Percentiles rank a stretch among this genome's conserved stretches.
Conservation (phyloP, 345 rosid genomes). For the Nephelium lappaceum region DNA sequence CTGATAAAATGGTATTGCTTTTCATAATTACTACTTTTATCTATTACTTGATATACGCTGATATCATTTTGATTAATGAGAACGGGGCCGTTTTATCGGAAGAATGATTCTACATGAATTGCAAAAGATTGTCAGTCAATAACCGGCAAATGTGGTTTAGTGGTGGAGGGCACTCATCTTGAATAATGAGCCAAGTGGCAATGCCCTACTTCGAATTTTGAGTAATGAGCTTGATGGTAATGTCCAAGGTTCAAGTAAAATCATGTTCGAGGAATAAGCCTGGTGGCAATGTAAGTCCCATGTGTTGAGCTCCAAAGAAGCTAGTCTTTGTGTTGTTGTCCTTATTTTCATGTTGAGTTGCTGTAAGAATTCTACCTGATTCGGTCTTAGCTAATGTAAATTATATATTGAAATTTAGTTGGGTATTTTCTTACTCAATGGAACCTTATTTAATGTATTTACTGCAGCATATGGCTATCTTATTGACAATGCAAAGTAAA, state of each 20-base stretch:
- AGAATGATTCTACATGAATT: not conserved
- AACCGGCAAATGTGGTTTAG: too few species aligned
- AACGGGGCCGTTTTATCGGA: not conserved
- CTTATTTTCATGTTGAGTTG: slow-evolving; percentile 32
- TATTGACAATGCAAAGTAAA: not conserved
- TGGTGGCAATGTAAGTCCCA: too few species aligned
- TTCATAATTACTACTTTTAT: too few species aligned
- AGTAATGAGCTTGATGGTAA: too few species aligned
- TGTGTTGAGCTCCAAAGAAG: not conserved
- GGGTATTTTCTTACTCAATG: not conserved
- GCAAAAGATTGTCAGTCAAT: too few species aligned
- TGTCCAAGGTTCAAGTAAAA: too few species aligned
- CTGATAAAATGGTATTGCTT: not conserved
- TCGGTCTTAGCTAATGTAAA: not conserved
- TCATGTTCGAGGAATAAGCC: too few species aligned
- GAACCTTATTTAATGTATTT: not conserved
- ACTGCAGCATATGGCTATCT: not conserved
- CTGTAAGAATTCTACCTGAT: slow-evolving; percentile 44
- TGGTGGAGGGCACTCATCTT: too few species aligned
- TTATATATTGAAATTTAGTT: not conserved
- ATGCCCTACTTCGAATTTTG: too few species aligned
- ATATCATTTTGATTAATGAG: not conserved
- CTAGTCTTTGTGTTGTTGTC: not conserved
- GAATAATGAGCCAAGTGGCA: too few species aligned
- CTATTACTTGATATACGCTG: not conserved